These are phyloP conservation scores for Marasmius tenuissimus DNA, from an alignment of 1,284 basidiomycete genomes.

Conservation along the genomic window DNA sequence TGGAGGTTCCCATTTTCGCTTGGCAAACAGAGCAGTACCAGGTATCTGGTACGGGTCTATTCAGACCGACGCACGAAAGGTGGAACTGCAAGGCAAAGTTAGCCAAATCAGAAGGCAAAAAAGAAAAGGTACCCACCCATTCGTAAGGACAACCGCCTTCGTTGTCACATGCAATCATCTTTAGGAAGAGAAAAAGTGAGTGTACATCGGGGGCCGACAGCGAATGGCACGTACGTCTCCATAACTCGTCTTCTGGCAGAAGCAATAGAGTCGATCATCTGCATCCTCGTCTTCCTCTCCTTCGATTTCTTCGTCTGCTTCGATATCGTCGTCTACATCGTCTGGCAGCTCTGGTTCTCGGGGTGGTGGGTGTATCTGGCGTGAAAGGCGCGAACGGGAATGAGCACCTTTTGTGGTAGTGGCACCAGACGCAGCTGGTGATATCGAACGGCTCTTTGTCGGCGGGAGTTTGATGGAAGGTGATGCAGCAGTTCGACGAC, in stretches of 20 bases:
- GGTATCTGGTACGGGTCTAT: conserved; percentile 42
- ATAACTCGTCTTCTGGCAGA: conserved; percentile 49
- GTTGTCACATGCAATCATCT: conserved; percentile 52
- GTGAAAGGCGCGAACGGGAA: conserved; percentile 41
- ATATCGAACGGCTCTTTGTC: conserved; percentile 8
- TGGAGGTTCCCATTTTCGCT: conserved; percentile 20
- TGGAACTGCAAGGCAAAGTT: conserved; percentile 34
- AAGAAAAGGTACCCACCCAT: conserved; percentile 34
- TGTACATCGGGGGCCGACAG: background rate
- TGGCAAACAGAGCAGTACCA: conserved; percentile 45
- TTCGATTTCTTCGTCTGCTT: conserved; percentile 26
- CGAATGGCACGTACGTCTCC: conserved; percentile 36
- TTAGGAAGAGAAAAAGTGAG: conserved; percentile 2
- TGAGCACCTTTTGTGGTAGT: conserved; percentile 15
- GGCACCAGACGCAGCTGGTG: conserved; percentile 3
- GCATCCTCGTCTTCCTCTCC: conserved; percentile 26
- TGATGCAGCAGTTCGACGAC: conserved; percentile 5
- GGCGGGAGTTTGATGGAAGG: conserved; percentile 15
- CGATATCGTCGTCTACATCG: conserved; percentile 31
- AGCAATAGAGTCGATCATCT: conserved; percentile 45
- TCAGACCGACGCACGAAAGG: conserved; percentile 42
- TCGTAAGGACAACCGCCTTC: conserved; percentile 44
- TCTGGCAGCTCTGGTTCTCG: conserved; percentile 18
- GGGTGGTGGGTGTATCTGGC: conserved; percentile 36
- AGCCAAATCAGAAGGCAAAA: background rate